These are phyloP conservation scores for Metarhizium humberi DNA, from an alignment of 2,329 filamentous ascomycete genomes.

Conservation along the genomic window DNA sequence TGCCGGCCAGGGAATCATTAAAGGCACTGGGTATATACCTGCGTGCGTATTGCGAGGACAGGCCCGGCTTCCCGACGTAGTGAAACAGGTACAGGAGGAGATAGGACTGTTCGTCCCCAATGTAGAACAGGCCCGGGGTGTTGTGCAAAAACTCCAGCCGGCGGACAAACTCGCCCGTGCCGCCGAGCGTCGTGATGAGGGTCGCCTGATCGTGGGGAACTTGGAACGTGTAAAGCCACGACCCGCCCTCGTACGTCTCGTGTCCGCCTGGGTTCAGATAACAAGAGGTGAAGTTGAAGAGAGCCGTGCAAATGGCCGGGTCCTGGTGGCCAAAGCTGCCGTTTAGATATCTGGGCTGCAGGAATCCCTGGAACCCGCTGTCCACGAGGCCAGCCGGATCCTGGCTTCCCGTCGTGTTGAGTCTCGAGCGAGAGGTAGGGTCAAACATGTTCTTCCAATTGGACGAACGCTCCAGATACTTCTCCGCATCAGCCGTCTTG, in stretches of 20 bases:
- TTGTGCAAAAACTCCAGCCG: conserved; percentile 58
- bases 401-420: conserved; percentile 4
- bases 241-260: conserved; percentile 57
- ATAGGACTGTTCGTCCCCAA: conserved; percentile 53
- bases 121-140: conserved; percentile 52
- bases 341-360: conserved; percentile 59
- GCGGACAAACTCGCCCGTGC: conserved; percentile 43
- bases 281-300: conserved; percentile 35
- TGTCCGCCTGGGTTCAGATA: conserved; percentile 17
- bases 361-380: conserved; percentile 43
- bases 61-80: conserved; percentile 55
- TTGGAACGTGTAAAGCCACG: conserved; percentile 64
- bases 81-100: conserved; percentile 49
- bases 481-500: conserved; percentile 39
- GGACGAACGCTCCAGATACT: conserved; percentile 50
- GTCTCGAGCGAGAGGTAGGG: conserved; percentile 10
- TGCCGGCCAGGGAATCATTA: conserved; percentile 52
- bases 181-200: conserved; percentile 48
- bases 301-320: conserved; percentile 31
- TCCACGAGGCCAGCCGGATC: not conserved
- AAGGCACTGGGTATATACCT: conserved; percentile 60
- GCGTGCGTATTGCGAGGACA: conserved; percentile 45
- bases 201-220: conserved; percentile 36
- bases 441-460: conserved; percentile 66
- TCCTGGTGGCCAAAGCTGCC: conserved; percentile 60